Evolutionary conservation across 2,329 filamentous ascomycete genomes (phyloP), one percentile per base, ranked within the genome.

Genomic region (Cladosporium cucumerinum): DNA sequence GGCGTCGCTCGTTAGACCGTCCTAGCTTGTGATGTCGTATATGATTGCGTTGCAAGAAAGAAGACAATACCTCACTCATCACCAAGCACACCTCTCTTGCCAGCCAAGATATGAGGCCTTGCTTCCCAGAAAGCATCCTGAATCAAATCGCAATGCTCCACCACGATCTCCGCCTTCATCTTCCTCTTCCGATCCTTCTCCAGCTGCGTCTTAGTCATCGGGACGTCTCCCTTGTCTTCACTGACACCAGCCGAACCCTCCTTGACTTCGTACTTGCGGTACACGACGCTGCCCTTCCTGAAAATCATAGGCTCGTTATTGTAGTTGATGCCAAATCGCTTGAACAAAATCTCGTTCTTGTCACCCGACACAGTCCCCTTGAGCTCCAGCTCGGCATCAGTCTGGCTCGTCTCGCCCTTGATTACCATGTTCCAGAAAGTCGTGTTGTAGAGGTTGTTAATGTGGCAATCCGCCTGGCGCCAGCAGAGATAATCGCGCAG

Each of bases 391-490:
- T 98, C 94, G 0, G 95, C 95, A 65, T 92, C 89, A 59, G 88
- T 89, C 32, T 87, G 85, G 61, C 86, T 88, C 81, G 95, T 85
- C 0, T 89, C 90, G 2, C 91, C 93, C 57, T 87, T 81, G 68
- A 92, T 87, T 25, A 98, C 89, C 72, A 99, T 82, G 0, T 89
- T 83, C 95, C 95, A 99, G 77, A 98, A 98, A 0, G 92, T 92
- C 0, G 95, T 99, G 76, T 99, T 99, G 78, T 97, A 99, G 5
- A 99, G 85, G 73, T 99, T 99, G 78, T 99, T 99, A 72, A 99
- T 96, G 76, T 99, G 95, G 69, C 95, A 98, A 77, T 99, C 95
- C 51, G 91, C 95, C 78, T 99, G 95, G 71, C 95, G 86, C 95
- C 95, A 99, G 75, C 91, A 93, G 84, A 99, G 87, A 77, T 99